Evolutionary conservation across 23 red algal genomes (phyloP).

Genomic region (Gracilaria gracilis): DNA sequence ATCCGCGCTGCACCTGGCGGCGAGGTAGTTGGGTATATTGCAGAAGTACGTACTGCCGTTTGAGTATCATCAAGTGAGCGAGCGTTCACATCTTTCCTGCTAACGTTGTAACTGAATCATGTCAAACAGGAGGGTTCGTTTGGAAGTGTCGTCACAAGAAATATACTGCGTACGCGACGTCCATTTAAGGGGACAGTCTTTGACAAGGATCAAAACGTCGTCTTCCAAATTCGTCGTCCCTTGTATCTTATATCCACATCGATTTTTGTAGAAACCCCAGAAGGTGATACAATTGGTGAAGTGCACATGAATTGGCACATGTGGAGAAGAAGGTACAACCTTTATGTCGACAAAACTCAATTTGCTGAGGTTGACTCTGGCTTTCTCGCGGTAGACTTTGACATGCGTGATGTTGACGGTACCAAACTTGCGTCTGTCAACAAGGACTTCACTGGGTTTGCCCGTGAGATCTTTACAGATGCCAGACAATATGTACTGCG

Average conservation of each 20-base stretch:
- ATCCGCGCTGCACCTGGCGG: slow-evolving; percentile 90
- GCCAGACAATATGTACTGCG: slow-evolving; percentile 97
- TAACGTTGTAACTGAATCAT: background rate
- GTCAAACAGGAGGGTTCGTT: slow-evolving; percentile 62
- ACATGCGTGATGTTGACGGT: slow-evolving; percentile 71
- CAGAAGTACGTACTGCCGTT: slow-evolving; percentile 64
- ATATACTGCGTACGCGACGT: slow-evolving; percentile 91
- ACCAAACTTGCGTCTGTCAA: slow-evolving; percentile 74
- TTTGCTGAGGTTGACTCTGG: slow-evolving; percentile 87
- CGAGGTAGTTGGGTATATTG: slow-evolving; percentile 88
- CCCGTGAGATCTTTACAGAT: slow-evolving; percentile 94
- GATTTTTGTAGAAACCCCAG: slow-evolving; percentile 80
- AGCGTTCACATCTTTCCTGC: background rate
- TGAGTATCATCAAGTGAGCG: background rate
- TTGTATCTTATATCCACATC: slow-evolving; percentile 87
- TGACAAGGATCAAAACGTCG: slow-evolving; percentile 72
- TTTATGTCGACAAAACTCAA: slow-evolving; percentile 84
- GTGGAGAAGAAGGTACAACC: slow-evolving; percentile 86
- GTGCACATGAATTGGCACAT: slow-evolving; percentile 98
- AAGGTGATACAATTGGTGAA: slow-evolving; percentile 78
- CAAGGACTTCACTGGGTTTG: slow-evolving; percentile 98
- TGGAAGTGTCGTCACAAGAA: slow-evolving; percentile 72
- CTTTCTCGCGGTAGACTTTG: slow-evolving; percentile 91
- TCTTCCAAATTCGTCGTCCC: slow-evolving; percentile 84
- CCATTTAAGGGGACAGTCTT: slow-evolving; percentile 92